A percentile compares a stretch with the other conserved stretches of the same genome.
phyloP scores from a whole-genome alignment of 148 eudicot species.

The Amaranthus hypochondriacus region DNA sequence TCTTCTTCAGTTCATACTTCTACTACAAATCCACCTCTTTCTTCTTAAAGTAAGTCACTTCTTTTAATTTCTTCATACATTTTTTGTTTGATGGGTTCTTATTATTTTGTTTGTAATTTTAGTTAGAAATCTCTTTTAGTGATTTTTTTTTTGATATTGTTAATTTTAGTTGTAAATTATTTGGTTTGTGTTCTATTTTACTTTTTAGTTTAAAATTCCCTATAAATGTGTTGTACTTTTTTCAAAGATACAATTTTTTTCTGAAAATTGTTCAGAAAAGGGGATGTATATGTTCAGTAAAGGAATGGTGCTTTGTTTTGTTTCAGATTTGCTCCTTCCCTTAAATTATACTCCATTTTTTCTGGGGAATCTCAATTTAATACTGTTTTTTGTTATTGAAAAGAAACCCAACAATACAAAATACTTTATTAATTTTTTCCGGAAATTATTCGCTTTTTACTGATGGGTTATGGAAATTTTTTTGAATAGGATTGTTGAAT shows the following conservation, averaged over 20 bases:
- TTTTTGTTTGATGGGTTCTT: slow-evolving; percentile 17
- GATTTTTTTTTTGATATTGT: not conserved
- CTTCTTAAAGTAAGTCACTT: slow-evolving; percentile 15
- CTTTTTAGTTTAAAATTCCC: not conserved
- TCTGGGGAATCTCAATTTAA: no score
- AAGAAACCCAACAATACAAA: no score
- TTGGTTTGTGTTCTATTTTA: not conserved
- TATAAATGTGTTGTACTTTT: not conserved
- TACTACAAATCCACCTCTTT: slow-evolving; percentile 1
- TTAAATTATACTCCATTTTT: not conserved
- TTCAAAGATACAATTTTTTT: not conserved
- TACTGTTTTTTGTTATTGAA: not conserved
- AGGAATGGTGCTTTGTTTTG: slow-evolving; percentile 5
- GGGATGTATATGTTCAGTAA: not conserved
- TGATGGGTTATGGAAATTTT: not conserved
- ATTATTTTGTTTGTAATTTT: not conserved
- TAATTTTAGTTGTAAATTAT: not conserved
- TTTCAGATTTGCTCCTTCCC: slow-evolving; percentile 23
- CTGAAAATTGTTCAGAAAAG: slow-evolving; percentile 13
- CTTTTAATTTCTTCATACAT: not conserved
- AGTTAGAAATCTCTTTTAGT: not conserved
- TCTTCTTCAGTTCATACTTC: no score
- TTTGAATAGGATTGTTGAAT: not conserved
- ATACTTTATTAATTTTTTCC: no score
- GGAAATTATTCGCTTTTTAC: no score